Evolutionary conservation across 1,284 basidiomycete genomes (phyloP).

Genomic region (Coniferiporia sulphurascens): DNA sequence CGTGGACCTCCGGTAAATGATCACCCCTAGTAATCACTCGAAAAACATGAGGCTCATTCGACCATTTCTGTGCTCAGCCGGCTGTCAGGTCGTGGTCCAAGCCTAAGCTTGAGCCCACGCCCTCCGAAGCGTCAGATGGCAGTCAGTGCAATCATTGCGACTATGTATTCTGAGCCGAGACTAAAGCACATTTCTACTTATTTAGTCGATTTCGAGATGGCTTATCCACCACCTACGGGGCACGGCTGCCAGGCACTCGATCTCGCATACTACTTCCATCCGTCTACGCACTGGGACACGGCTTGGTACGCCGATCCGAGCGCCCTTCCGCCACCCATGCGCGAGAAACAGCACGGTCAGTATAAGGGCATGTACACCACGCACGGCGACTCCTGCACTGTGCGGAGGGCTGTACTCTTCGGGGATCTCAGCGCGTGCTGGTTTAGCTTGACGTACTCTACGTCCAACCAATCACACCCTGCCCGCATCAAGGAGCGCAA

Average conservation of each 20-base stretch:
- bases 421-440: slow-evolving; percentile 47
- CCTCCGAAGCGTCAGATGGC: background rate
- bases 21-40: background rate
- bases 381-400: slow-evolving; percentile 30
- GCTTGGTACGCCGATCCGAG: slow-evolving; percentile 38
- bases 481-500: slow-evolving; percentile 28
- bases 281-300: slow-evolving; percentile 36
- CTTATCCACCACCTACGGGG: slow-evolving; percentile 30
- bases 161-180: background rate
- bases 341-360: slow-evolving; percentile 27
- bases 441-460: slow-evolving; percentile 37
- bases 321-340: slow-evolving; percentile 34
- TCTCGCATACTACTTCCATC: slow-evolving; percentile 40
- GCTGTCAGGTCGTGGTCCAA: slow-evolving; percentile 14
- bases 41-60: background rate
- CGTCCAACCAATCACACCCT: slow-evolving; percentile 31
- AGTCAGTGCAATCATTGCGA: background rate
- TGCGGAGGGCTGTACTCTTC: slow-evolving; percentile 38
- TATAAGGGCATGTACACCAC: slow-evolving; percentile 29
- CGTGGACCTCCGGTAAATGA: slow-evolving; percentile 9
- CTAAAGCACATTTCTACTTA: background rate
- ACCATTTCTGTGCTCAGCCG: background rate
- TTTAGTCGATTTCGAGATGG: slow-evolving; percentile 22
- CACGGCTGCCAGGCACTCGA: slow-evolving; percentile 33
- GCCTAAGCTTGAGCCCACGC: background rate